A percentile compares a stretch with the other conserved stretches of the same genome.
Conservation (phyloP, 768 basidiomycete genomes). For the Tricholoma matsutake region DNA sequence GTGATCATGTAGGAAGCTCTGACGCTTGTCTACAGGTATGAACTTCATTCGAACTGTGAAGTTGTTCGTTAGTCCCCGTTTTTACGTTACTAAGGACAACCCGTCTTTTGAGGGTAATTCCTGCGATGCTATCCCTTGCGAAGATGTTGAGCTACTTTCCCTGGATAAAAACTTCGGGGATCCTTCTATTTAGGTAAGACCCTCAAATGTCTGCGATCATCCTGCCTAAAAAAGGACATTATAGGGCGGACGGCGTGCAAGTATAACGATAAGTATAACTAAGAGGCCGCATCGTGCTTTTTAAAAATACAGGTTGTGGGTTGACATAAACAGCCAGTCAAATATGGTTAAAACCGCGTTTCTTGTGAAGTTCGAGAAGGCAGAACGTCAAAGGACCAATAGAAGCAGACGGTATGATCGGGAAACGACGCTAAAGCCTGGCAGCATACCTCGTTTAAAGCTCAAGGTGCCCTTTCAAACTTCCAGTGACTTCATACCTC, state of each 20-base stretch:
- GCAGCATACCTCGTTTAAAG: slow-evolving; percentile 11
- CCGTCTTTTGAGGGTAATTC: not conserved
- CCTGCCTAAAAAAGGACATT: not conserved
- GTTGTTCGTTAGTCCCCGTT: not conserved
- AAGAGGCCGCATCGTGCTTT: not conserved
- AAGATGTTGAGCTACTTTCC: not conserved
- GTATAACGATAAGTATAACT: not conserved
- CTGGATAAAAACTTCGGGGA: not conserved
- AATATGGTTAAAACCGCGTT: slow-evolving; percentile 4
- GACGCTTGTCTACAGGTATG: not conserved
- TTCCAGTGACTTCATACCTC: not conserved
- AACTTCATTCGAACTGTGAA: not conserved
- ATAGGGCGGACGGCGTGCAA: not conserved
- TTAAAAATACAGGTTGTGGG: not conserved
- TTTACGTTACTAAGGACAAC: not conserved
- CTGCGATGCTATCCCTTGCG: not conserved
- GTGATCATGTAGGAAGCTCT: not conserved
- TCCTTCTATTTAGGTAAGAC: not conserved
- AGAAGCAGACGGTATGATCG: slow-evolving; percentile 24
- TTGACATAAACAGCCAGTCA: not conserved
- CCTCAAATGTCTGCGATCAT: not conserved
- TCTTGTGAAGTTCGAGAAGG: slow-evolving; percentile 12
- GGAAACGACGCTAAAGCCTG: slow-evolving; percentile 10
- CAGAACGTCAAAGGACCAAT: slow-evolving; percentile 10
- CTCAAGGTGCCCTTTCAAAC: not conserved